These are phyloP conservation scores for Benincasa hispida DNA, from an alignment of 306 rosid genomes.

Conservation along the genomic window DNA sequence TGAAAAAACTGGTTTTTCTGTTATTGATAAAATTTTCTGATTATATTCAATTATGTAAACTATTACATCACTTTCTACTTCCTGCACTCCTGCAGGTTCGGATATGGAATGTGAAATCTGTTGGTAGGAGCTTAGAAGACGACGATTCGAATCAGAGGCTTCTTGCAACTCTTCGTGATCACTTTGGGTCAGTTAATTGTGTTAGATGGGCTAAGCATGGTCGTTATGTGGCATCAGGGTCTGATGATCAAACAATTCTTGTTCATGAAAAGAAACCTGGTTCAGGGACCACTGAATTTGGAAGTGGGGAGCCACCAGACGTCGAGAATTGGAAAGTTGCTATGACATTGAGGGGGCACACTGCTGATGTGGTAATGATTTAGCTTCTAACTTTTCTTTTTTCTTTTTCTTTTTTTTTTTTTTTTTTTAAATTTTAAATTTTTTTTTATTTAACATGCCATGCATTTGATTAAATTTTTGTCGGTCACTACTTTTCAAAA, in stretches of 20 bases:
- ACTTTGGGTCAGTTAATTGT: constrained; percentile 95
- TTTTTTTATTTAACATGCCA: neutral
- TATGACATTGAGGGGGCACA: constrained; percentile 93
- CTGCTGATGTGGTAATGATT: constrained; percentile 94
- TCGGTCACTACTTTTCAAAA: neutral
- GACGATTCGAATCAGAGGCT: constrained; percentile 70
- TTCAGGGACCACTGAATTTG: constrained; percentile 96
- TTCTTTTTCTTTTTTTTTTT: too few relatives aligned
- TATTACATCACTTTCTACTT: neutral
- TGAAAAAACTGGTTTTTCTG: neutral
- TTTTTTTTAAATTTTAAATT: too few relatives aligned
- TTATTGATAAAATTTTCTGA: neutral
- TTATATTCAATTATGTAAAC: neutral
- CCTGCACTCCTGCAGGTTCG: constrained; percentile 50
- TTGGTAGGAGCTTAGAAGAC: constrained; percentile 39
- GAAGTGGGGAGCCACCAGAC: constrained; percentile 98
- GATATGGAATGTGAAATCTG: constrained; percentile 93
- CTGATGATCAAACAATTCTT: constrained; percentile 90
- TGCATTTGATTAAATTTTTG: neutral
- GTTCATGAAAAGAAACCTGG: constrained; percentile 98
- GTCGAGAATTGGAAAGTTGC: constrained; percentile 96
- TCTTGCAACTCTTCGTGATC: constrained; percentile 95
- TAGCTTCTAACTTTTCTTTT: constrained; percentile 24
- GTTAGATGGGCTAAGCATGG: constrained; percentile 99
- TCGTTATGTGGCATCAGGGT: constrained; percentile 81